Conservation (phyloP, 1,284 basidiomycete genomes). For the Cystobasidium sp. region DNA sequence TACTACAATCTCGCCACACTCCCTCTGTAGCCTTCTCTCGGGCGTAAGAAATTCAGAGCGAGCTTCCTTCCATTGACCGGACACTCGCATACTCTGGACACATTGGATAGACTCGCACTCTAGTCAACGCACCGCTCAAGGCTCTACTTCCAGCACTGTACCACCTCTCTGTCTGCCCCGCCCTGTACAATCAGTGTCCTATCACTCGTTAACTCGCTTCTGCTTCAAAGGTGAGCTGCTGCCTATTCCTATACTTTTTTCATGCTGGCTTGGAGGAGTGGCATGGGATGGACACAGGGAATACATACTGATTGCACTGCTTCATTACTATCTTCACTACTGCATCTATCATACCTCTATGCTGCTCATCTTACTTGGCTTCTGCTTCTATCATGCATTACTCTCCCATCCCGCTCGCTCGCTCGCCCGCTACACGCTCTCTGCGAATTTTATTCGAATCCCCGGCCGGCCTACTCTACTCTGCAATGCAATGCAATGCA, state of each 20-base stretch:
- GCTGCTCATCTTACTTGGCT: too few relatives aligned
- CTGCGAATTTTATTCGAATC: neutral
- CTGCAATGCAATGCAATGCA: too few relatives aligned
- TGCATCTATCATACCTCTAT: too few relatives aligned
- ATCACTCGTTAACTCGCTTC: conserved; percentile 14
- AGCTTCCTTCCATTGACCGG: conserved; percentile 8
- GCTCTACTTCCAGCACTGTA: conserved; percentile 13
- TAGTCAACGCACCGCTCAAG: too few relatives aligned
- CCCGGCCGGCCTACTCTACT: neutral
- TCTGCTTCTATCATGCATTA: too few relatives aligned
- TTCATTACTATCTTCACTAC: too few relatives aligned
- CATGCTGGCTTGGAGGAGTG: too few relatives aligned
- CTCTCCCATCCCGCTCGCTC: too few relatives aligned
- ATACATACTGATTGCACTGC: too few relatives aligned
- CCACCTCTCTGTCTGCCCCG: neutral
- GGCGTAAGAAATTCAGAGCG: neutral
- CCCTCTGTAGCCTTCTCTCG: conserved; percentile 4
- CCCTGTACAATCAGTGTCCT: conserved; percentile 20
- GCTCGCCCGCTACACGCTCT: too few relatives aligned
- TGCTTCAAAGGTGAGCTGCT: neutral
- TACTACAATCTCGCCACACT: neutral
- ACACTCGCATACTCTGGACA: neutral
- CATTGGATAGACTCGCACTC: neutral
- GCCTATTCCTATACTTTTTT: neutral
- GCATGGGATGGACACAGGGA: too few relatives aligned